Evolutionary conservation across 129 eudicot genomes (phyloP).

Genomic region (Centella asiatica): DNA sequence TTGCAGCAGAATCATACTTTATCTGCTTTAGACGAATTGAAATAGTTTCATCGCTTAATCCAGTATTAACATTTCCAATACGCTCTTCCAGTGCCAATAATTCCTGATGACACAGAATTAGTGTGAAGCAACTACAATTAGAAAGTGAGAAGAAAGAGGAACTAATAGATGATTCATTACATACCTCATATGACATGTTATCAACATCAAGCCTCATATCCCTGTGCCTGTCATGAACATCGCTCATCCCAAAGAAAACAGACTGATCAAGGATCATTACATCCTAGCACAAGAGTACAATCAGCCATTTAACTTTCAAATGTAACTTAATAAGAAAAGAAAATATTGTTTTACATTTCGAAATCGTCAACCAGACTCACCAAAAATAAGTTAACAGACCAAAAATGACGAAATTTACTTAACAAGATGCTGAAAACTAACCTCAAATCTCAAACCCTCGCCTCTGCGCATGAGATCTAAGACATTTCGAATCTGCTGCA

Average conservation of each 20-base stretch:
- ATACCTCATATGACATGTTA: conserved; percentile 96
- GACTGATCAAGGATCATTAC: conserved; percentile 55
- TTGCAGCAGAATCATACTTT: conserved; percentile 15
- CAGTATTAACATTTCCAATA: conserved; percentile 81
- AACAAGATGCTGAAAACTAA: conserved; percentile 20
- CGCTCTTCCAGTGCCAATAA: conserved; percentile 90
- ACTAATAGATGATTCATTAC: no score
- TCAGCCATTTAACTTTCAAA: not conserved
- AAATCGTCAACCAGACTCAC: no score
- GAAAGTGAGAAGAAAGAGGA: not conserved
- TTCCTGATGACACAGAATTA: conserved; percentile 40
- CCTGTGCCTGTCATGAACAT: conserved; percentile 44
- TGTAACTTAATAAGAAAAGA: not conserved
- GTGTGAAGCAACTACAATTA: not conserved
- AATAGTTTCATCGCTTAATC: conserved; percentile 68
- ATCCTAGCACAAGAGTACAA: conserved; percentile 23
- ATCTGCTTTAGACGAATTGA: conserved; percentile 36
- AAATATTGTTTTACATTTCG: no score
- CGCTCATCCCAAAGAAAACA: conserved; percentile 40
- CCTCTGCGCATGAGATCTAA: conserved; percentile 92
- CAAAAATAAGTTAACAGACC: not conserved
- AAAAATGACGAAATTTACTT: not conserved
- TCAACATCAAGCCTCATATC: conserved; percentile 97
- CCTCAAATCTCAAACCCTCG: conserved; percentile 87
- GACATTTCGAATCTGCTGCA: conserved; percentile 65